phyloP scores from a whole-genome alignment of 495 filamentous ascomycete species.

The Penicillium pulvis region DNA sequence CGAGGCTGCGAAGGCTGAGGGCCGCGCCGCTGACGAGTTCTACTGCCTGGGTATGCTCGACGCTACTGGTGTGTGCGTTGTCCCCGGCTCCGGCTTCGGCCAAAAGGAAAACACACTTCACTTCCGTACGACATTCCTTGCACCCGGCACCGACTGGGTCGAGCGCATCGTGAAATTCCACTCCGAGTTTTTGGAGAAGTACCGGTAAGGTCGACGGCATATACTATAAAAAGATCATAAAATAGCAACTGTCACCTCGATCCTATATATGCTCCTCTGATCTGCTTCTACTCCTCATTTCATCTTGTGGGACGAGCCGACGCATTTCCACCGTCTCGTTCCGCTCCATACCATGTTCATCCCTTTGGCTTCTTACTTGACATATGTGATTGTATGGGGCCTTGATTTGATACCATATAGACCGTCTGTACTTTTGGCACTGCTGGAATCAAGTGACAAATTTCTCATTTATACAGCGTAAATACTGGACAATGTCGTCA shows the following conservation, averaged over 20 bases:
- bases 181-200: conserved; percentile 87
- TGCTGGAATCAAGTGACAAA: neutral
- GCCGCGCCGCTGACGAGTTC: conserved; percentile 82
- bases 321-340: conserved; percentile 14
- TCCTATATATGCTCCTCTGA: neutral
- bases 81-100: conserved; percentile 90
- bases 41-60: conserved; percentile 90
- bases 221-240: neutral
- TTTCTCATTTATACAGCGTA: neutral
- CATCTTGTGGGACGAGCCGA: neutral
- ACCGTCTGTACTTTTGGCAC: conserved; percentile 6
- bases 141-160: conserved; percentile 95
- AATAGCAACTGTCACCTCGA: neutral
- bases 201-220: conserved; percentile 33
- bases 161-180: conserved; percentile 88
- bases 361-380: neutral
- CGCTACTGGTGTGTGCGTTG: conserved; percentile 92
- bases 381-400: neutral
- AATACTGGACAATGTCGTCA: neutral
- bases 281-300: neutral
- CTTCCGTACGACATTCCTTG: conserved; percentile 96
- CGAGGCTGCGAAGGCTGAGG: conserved; percentile 71
- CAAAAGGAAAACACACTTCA: conserved; percentile 90
- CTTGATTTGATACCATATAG: conserved; percentile 23
- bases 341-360: conserved; percentile 3